Percentiles rank a stretch among this genome's conserved stretches.
Evolutionary conservation across 768 basidiomycete species (phyloP).

Genomic region (Lactifluus subvellereus): DNA sequence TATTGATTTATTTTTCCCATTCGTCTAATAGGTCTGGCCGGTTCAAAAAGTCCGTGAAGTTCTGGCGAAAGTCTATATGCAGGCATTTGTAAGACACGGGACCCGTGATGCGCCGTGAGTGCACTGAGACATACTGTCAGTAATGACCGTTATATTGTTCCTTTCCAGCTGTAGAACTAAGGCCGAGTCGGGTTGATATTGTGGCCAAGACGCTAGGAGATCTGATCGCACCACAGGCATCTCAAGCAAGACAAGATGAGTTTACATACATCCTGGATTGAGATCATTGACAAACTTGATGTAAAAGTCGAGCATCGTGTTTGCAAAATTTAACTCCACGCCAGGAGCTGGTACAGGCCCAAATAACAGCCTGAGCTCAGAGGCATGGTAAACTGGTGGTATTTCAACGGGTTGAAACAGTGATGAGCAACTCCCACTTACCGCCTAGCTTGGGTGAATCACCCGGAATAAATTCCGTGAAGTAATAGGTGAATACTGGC

Average conservation of each 20-base stretch:
- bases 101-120: neutral
- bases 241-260: neutral
- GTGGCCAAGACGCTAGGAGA: conserved; percentile 42
- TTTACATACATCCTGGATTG: conserved; percentile 45
- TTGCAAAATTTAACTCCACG: conserved; percentile 42
- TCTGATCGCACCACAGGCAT: neutral
- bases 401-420: neutral
- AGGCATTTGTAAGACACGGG: neutral
- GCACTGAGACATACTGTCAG: conserved; percentile 39
- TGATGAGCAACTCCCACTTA: conserved; percentile 25
- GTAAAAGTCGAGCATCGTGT: conserved; percentile 46
- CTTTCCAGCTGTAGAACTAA: conserved; percentile 46
- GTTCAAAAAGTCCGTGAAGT: conserved; percentile 15
- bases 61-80: conserved; percentile 8
- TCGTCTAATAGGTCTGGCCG: neutral
- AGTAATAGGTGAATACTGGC: conserved; percentile 49
- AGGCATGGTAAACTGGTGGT: conserved; percentile 41
- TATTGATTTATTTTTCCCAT: conserved; percentile 6
- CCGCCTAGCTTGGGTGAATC: conserved; percentile 45
- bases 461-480: conserved; percentile 53
- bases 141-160: conserved; percentile 47
- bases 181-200: conserved; percentile 33
- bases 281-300: conserved; percentile 53
- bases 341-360: conserved; percentile 39
- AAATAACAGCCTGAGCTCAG: conserved; percentile 45